phyloP scores from a whole-genome alignment of 345 rosid species.

The Arabidopsis thaliana region DNA sequence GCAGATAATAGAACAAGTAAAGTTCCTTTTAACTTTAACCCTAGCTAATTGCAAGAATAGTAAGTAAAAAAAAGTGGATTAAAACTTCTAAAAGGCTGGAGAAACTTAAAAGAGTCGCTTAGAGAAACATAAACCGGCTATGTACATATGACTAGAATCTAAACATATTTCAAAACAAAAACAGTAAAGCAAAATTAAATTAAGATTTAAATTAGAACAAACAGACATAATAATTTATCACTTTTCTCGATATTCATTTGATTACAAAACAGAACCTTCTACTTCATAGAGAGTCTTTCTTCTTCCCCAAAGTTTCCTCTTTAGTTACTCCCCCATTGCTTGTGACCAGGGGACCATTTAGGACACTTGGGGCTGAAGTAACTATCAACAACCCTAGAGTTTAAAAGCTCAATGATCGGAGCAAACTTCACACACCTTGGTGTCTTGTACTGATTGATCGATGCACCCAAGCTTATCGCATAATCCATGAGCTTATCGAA shows the following conservation, averaged over 20 bases:
- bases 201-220: conserved; percentile 52
- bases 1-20: background rate
- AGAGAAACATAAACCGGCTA: conserved; percentile 55
- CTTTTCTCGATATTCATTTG: conserved; percentile 33
- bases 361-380: conserved; percentile 94
- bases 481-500: conserved; percentile 98
- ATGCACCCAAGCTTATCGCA: conserved; percentile 90
- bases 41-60: background rate
- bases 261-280: conserved; percentile 54
- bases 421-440: conserved; percentile 95
- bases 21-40: background rate
- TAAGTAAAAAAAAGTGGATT: background rate
- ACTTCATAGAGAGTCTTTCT: conserved; percentile 24
- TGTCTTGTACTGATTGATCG: conserved; percentile 95
- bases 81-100: background rate
- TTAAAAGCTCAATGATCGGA: conserved; percentile 88
- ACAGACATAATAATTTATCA: conserved; percentile 28
- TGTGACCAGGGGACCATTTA: conserved; percentile 91
- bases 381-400: conserved; percentile 65
- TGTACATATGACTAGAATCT: conserved; percentile 55
- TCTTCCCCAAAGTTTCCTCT: conserved; percentile 22
- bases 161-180: conserved; percentile 20
- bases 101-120: conserved; percentile 3
- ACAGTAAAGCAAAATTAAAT: conserved; percentile 40
- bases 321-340: conserved; percentile 68